phyloP scores from a whole-genome alignment of 345 rosid species.

The Eucalyptus globulus region DNA sequence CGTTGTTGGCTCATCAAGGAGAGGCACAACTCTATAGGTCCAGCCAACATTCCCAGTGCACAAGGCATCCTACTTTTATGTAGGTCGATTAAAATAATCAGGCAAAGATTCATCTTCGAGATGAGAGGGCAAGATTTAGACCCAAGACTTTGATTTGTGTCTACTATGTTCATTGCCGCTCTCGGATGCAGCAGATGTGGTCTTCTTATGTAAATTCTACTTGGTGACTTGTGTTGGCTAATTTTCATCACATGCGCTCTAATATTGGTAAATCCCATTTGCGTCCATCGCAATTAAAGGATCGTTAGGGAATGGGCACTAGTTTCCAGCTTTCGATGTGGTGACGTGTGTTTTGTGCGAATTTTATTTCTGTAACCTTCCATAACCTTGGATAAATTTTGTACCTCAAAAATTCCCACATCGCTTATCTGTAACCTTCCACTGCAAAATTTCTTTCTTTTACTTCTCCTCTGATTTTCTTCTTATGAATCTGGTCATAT shows the following conservation, averaged over 20 bases:
- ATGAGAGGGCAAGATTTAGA: neutral
- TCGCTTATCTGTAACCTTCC: too few species aligned
- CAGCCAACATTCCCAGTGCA: neutral
- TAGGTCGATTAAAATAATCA: too few species aligned
- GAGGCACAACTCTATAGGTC: rapidly evolving
- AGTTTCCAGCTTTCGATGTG: neutral
- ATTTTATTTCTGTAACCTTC: neutral
- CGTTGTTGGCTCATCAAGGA: too few species aligned
- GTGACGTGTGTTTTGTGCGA: neutral
- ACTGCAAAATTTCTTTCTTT: neutral
- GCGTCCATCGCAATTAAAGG: neutral
- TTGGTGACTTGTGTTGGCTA: rapidly evolving
- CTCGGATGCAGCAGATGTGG: neutral
- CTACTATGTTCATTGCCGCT: too few species aligned
- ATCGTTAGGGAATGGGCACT: rapidly evolving
- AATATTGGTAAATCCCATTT: neutral
- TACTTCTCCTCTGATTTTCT: neutral
- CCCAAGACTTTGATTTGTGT: neutral
- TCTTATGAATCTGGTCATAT: neutral
- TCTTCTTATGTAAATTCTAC: neutral
- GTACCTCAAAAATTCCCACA: neutral
- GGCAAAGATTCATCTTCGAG: neutral
- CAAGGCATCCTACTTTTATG: neutral
- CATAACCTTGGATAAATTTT: neutral
- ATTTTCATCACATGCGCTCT: too few species aligned